These are phyloP conservation scores for Aechmea fasciata DNA, from an alignment of 176 grass and related monocot species.

Conservation along the genomic window DNA sequence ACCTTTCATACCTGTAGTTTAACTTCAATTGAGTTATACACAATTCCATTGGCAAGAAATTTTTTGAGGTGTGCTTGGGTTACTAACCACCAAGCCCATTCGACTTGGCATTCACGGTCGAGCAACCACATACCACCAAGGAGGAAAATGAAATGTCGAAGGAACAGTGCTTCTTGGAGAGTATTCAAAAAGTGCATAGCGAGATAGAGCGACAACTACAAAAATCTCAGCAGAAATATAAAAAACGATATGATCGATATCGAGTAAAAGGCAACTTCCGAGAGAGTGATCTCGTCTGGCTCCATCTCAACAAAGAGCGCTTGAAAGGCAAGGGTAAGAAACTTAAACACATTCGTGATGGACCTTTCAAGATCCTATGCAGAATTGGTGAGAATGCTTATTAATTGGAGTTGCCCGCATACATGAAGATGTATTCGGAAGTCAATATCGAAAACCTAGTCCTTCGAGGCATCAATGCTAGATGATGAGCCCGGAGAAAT, in stretches of 20 bases:
- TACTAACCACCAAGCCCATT: conserved; percentile 9
- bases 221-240: conserved; percentile 10
- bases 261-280: neutral
- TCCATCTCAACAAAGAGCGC: neutral
- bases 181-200: conserved; percentile 7
- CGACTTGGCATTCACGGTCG: neutral
- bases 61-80: conserved; percentile 12
- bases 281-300: neutral
- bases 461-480: neutral
- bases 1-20: neutral
- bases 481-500: no score
- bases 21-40: conserved; percentile 9
- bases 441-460: neutral
- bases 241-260: conserved; percentile 7
- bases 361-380: neutral
- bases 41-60: neutral
- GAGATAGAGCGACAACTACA: conserved; percentile 11
- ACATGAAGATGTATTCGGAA: neutral
- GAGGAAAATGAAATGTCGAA: neutral
- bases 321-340: neutral
- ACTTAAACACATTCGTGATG: neutral
- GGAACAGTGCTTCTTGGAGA: neutral
- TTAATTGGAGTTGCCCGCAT: neutral
- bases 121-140: neutral
- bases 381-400: neutral